Conservation (phyloP, 2,329 filamentous ascomycete genomes). For the Talaromyces sp. region DNA sequence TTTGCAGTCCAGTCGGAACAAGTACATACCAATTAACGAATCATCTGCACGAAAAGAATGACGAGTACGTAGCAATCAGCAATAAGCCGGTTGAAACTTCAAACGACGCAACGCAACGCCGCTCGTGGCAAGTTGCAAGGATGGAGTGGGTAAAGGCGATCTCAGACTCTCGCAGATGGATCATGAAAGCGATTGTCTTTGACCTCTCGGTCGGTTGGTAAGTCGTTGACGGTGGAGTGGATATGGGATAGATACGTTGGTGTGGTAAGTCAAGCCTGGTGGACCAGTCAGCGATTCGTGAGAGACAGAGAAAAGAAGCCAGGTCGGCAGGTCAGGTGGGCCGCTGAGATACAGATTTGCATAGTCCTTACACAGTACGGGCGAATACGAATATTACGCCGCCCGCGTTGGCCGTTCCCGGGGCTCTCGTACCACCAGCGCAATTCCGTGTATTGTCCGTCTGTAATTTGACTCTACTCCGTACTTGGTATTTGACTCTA, state of each 20-base stretch:
- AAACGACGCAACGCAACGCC: background rate
- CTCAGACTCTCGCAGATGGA: background rate
- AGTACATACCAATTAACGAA: background rate
- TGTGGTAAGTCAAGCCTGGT: background rate
- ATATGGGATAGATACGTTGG: background rate
- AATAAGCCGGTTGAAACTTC: background rate
- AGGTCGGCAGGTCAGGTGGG: background rate
- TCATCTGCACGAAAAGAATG: background rate
- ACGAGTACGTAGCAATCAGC: background rate
- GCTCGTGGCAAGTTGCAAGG: background rate
- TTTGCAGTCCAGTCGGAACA: too few relatives aligned
- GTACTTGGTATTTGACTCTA: too few relatives aligned
- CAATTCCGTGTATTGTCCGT: background rate
- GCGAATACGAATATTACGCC: background rate
- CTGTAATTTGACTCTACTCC: background rate
- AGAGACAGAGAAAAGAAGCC: background rate
- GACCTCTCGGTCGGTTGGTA: background rate
- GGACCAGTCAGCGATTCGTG: background rate
- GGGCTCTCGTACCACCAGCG: background rate
- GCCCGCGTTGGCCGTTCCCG: background rate
- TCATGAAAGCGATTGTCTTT: background rate
- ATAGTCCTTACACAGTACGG: too few relatives aligned
- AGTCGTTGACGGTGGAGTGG: background rate
- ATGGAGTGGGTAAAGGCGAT: background rate
- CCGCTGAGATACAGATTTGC: background rate